Evolutionary conservation across 441 rosid species (phyloP).

Genomic region (Syzygium syzygioides): DNA sequence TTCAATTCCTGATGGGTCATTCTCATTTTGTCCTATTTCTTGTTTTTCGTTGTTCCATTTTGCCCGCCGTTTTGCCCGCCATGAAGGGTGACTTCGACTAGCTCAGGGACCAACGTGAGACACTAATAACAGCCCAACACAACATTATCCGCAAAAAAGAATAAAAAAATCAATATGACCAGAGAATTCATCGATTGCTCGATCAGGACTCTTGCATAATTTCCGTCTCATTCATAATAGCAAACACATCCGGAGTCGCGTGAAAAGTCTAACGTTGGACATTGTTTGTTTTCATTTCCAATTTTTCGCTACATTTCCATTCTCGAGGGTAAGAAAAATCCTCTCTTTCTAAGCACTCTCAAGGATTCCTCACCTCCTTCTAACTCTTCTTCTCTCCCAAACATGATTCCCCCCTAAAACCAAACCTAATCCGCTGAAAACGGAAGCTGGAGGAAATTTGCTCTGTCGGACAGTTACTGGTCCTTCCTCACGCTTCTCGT

Average conservation of each 20-base stretch:
- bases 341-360: background rate
- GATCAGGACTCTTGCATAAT: background rate
- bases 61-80: too few species aligned
- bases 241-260: too few species aligned
- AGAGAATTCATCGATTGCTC: background rate
- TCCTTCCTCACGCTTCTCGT: background rate
- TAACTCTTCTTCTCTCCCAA: background rate
- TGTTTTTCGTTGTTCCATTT: too few species aligned
- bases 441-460: background rate
- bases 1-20: too few species aligned
- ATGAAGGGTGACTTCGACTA: too few species aligned
- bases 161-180: background rate
- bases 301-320: too few species aligned
- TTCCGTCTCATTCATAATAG: too few species aligned
- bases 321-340: too few species aligned
- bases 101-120: background rate
- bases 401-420: background rate
- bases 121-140: background rate
- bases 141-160: background rate
- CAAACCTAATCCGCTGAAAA: rapidly evolving
- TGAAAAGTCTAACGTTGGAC: too few species aligned
- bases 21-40: too few species aligned
- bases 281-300: too few species aligned
- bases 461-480: background rate
- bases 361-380: background rate